These are phyloP conservation scores for Candida boidinii DNA, from an alignment of 805 yeast species.

Conservation along the genomic window DNA sequence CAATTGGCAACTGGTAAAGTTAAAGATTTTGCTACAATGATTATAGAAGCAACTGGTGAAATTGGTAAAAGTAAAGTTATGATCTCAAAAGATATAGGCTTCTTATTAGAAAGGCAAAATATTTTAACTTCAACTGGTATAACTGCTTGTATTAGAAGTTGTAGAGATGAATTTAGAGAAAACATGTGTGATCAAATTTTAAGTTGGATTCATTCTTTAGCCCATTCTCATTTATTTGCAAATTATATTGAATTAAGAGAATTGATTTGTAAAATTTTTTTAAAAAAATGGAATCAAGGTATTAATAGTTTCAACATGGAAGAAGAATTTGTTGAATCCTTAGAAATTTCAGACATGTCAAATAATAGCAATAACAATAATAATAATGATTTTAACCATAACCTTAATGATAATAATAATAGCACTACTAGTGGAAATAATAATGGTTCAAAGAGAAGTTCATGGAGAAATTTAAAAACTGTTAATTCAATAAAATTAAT, in stretches of 20 bases:
- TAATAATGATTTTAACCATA: no score
- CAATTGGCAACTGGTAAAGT: constrained; percentile 56
- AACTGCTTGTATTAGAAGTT: constrained; percentile 54
- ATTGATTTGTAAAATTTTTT: constrained; percentile 46
- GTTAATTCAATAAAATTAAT: no score
- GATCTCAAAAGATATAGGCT: constrained; percentile 41
- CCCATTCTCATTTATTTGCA: constrained; percentile 44
- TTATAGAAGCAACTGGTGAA: constrained; percentile 51
- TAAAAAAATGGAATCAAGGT: constrained; percentile 57
- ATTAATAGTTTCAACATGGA: constrained; percentile 8
- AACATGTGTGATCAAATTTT: constrained; percentile 71
- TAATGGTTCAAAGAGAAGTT: no score
- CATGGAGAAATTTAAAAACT: no score
- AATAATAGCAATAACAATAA: no score
- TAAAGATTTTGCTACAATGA: constrained; percentile 61
- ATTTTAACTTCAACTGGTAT: constrained; percentile 55
- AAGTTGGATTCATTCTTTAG: constrained; percentile 54
- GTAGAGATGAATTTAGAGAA: constrained; percentile 68
- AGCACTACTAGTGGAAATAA: no score
- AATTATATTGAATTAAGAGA: constrained; percentile 39
- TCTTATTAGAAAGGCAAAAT: constrained; percentile 45
- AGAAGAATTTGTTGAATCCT: no score
- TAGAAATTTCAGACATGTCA: no score
- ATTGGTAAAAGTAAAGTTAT: constrained; percentile 66
- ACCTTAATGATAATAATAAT: no score